These are phyloP conservation scores for Cynanchum wilfordii DNA, from an alignment of 257 asterid genomes.

Conservation along the genomic window DNA sequence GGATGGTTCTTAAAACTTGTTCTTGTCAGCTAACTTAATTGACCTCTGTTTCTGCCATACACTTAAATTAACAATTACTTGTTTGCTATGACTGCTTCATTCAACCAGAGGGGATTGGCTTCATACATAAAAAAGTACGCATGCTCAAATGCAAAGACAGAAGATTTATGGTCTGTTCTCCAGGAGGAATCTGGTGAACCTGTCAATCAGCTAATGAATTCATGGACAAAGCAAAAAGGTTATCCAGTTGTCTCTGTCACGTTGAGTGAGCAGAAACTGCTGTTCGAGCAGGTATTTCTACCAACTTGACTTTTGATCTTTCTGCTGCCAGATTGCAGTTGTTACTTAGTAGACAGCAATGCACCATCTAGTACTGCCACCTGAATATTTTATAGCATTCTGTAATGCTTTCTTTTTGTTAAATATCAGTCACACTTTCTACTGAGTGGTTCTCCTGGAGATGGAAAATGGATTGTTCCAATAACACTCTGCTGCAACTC, in stretches of 20 bases:
- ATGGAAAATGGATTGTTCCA: conserved; percentile 94
- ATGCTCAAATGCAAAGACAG: conserved; percentile 87
- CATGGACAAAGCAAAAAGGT: conserved; percentile 93
- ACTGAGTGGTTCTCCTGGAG: conserved; percentile 69
- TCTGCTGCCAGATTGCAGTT: conserved; percentile 1
- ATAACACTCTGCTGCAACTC: conserved; percentile 68
- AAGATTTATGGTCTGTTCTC: conserved; percentile 94
- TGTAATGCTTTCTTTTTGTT: conserved; percentile 10
- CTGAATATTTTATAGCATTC: neutral
- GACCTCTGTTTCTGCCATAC: neutral
- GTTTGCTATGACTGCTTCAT: conserved; percentile 19
- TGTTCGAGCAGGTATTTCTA: conserved; percentile 73
- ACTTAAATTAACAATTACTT: conserved; percentile 1
- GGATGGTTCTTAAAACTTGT: neutral
- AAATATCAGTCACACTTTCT: conserved; percentile 71
- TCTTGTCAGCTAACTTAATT: neutral
- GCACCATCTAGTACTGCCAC: neutral
- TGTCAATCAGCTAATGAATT: conserved; percentile 75
- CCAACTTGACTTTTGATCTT: neutral
- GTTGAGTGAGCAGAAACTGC: conserved; percentile 58
- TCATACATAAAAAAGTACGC: conserved; percentile 75
- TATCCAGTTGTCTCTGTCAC: conserved; percentile 87
- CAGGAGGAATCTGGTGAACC: conserved; percentile 91
- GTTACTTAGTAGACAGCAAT: neutral
- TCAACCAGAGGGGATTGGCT: conserved; percentile 74